Conservation (phyloP, 2,329 filamentous ascomycete species). For the Colletotrichum sojae region DNA sequence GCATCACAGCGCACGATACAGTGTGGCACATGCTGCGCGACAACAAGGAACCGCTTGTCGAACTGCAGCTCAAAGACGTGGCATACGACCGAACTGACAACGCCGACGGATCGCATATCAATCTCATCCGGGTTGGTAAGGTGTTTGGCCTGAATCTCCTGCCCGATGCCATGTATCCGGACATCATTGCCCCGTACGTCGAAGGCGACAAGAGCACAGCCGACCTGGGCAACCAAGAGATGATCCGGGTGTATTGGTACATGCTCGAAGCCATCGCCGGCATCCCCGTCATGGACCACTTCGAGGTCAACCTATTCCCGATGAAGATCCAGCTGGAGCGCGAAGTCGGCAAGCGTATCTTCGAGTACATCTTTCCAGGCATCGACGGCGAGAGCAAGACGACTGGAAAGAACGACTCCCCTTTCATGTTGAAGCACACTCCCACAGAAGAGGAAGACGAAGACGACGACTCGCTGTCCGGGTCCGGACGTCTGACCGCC, state of each 20-base stretch:
- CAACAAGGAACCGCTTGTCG: constrained; percentile 87
- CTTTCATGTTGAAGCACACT: constrained; percentile 67
- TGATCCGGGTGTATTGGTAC: constrained; percentile 96
- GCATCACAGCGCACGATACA: constrained; percentile 93
- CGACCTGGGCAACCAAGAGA: constrained; percentile 77
- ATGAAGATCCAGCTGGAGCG: constrained; percentile 94
- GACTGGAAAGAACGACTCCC: constrained; percentile 70
- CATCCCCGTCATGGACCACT: constrained; percentile 96
- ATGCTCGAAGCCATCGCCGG: constrained; percentile 98
- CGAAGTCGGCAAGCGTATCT: constrained; percentile 91
- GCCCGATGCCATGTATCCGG: constrained; percentile 91
- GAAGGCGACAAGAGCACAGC: constrained; percentile 72
- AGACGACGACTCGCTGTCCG: constrained; percentile 57
- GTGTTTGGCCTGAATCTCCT: constrained; percentile 92
- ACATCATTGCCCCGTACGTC: constrained; percentile 93
- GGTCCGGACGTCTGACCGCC: constrained; percentile 54
- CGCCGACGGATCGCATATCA: constrained; percentile 95
- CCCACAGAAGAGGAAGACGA: constrained; percentile 66
- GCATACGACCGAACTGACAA: constrained; percentile 97
- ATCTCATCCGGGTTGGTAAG: constrained; percentile 88
- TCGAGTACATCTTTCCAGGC: constrained; percentile 97
- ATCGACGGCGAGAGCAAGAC: constrained; percentile 70
- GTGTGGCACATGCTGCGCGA: constrained; percentile 97
- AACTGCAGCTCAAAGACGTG: constrained; percentile 92
- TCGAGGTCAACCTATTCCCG: constrained; percentile 93